Percentiles rank a stretch among this genome's conserved stretches.
Evolutionary conservation across 1,284 basidiomycete species (phyloP).

Genomic region (Tilletia horrida): DNA sequence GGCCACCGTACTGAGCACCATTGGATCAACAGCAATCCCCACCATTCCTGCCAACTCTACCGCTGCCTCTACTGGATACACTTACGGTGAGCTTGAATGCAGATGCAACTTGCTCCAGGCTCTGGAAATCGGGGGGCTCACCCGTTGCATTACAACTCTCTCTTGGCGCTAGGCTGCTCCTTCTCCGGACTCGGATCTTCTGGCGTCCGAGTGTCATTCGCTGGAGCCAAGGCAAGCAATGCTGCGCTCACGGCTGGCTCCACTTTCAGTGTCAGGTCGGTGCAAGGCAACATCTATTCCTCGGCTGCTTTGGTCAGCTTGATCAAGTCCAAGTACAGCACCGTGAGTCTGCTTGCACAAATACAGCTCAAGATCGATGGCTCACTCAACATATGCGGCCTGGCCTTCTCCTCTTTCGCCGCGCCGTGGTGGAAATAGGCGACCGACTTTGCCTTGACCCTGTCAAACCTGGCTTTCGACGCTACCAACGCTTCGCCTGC

Average conservation of each 20-base stretch:
- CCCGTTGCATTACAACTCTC: too few species aligned
- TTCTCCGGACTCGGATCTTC: constrained; percentile 9
- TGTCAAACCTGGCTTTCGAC: neutral
- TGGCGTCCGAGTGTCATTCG: neutral
- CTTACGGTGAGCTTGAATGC: too few species aligned
- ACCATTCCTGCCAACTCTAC: constrained; percentile 15
- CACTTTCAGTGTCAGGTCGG: neutral
- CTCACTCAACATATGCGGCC: too few species aligned
- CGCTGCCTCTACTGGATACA: constrained; percentile 2
- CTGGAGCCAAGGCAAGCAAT: constrained; percentile 12
- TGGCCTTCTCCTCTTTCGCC: too few species aligned
- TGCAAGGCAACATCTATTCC: constrained; percentile 9
- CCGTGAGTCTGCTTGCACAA: too few species aligned
- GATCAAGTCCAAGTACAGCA: neutral
- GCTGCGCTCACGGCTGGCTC: neutral
- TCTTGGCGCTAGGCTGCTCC: too few species aligned
- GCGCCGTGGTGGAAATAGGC: too few species aligned
- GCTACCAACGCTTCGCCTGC: constrained; percentile 5
- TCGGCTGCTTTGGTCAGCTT: neutral
- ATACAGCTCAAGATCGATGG: too few species aligned
- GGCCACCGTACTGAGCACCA: neutral
- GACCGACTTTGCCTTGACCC: neutral
- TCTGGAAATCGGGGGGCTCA: too few species aligned
- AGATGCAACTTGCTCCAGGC: too few species aligned
- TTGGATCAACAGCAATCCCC: constrained; percentile 1